Base-by-base conservation (phyloP, 345 rosid genomes). In the Citrus glauca region DNA sequence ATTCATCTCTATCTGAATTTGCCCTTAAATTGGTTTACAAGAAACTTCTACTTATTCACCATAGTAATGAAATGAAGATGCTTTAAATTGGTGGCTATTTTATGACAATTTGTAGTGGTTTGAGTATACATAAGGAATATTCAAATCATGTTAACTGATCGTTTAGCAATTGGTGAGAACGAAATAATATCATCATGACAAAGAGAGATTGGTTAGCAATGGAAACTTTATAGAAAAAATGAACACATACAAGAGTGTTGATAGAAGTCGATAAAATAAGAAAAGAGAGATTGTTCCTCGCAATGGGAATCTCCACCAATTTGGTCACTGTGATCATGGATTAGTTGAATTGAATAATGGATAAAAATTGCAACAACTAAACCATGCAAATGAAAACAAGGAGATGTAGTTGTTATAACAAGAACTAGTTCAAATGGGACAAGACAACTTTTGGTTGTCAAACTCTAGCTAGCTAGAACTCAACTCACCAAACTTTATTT, bases 331-430 rank as follows among this genome's bases (percentile, higher is more conserved):
- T 66, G 40, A 50, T 28, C 7, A 50, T 27, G 74, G 62, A 32
- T 71, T 71, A 22, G 75, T 71, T 30, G 74, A 30, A 19, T 19
- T 22, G 53, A 9, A 17, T 9, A 55, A 25, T 33, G 20, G 33
- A 57, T 24, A 13, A 72, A 16, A 59, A 60, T 17, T 59, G 4
- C 24, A 16, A 50, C 35, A 70, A 50, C 67, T 6, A 63, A 66
- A 66, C 70, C 70, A 42, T 42, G 69, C 60, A 74, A 40, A 42
- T 72, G 42, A 42, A 61, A 74, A 62, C 77, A 75, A 65, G 48
- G 11, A 22, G 6, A 28, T 6, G 57, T 40, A 27, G 59, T 40
- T 5, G 76, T 35, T 35, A 72, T 28, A 57, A 35, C 50, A 1
- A 75, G 71, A 75, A 75, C 38, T 19, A 14, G 69, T 63, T 74